Percentiles rank a stretch among this genome's conserved stretches.
Conservation (phyloP, 768 basidiomycete genomes). For the Boletales sp. region DNA sequence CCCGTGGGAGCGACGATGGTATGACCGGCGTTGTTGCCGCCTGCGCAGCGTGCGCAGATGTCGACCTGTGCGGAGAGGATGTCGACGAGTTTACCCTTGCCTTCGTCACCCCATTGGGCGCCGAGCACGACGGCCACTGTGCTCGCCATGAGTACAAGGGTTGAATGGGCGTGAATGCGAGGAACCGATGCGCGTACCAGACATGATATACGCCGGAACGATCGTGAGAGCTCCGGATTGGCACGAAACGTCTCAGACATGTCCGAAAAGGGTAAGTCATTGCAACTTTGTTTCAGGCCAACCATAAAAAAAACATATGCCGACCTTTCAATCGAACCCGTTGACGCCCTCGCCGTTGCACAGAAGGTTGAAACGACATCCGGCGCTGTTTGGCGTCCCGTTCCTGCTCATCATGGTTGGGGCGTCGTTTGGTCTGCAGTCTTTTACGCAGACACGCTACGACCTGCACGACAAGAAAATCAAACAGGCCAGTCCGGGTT, state of each 20-base stretch:
- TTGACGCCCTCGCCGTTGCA: conserved; percentile 8
- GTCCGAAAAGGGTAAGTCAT: conserved; percentile 16
- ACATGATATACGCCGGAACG: conserved; percentile 19
- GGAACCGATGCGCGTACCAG: conserved; percentile 12
- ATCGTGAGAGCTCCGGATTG: conserved; percentile 1
- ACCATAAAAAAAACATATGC: no score
- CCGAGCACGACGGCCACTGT: conserved; percentile 76
- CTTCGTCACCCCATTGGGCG: conserved; percentile 91
- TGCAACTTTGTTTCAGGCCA: not conserved
- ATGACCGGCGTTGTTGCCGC: conserved; percentile 98
- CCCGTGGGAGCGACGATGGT: conserved; percentile 85
- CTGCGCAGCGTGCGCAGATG: conserved; percentile 93
- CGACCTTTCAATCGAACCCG: conserved; percentile 49
- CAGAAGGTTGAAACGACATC: conserved; percentile 54
- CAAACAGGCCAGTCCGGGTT: conserved; percentile 47
- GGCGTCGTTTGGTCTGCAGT: conserved; percentile 78
- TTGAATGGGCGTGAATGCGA: not conserved
- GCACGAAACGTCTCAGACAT: no score
- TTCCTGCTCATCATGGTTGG: conserved; percentile 83
- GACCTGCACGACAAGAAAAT: conserved; percentile 83
- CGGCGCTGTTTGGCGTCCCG: conserved; percentile 78
- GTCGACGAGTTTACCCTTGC: conserved; percentile 95
- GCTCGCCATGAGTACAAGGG: conserved; percentile 5
- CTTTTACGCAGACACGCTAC: conserved; percentile 87
- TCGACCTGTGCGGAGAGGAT: conserved; percentile 88